Base-by-base conservation (phyloP, 2,329 filamentous ascomycete genomes). In the Cordyceps farinosa region DNA sequence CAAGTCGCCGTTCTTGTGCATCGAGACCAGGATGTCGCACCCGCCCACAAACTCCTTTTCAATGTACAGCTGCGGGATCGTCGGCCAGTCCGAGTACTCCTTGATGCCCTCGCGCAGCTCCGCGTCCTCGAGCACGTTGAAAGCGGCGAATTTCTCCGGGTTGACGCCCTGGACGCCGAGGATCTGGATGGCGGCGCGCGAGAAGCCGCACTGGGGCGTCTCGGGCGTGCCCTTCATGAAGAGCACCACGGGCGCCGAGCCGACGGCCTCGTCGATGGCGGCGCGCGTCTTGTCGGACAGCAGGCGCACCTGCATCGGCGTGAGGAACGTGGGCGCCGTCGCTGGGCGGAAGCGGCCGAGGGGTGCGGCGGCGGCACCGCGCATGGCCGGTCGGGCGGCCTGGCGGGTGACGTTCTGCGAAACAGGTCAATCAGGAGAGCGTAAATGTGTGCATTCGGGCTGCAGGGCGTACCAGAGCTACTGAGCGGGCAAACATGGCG, bases 181-280 rank as follows among this genome's bases (percentile, higher is more conserved):
- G 71, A 99, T 93, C 82, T 98, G 93, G 75, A 99, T 96, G 74
- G 86, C 92, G 61, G 94, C 94, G 70, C 93, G 87, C 64, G 94
- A 98, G 83, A 97, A 99, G 52, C 95, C 95, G 78, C 95, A 99
- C 77, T 97, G 93, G 27, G 95, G 95, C 65, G 87, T 91, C 79
- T 97, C 93, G 64, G 95, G 95, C 1, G 95, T 98, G 65, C 95
- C 95, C 82, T 99, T 99, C 95, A 99, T 99, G 83, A 99, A 99
- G 63, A 99, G 84, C 1, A 99, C 95, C 0, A 99, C 94, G 2
- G 94, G 94, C 0, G 93, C 90, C 1, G 92, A 93, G 30, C 80
- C 82, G 17, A 99, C 89, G 38, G 94, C 94, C 76, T 92, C 91
- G 77, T 97, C 91, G 71, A 99, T 99, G 32, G 93, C 92, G 45